Percentiles rank a stretch among this genome's conserved stretches.
phyloP scores from a whole-genome alignment of 2,329 filamentous ascomycete genomes.

The Nigrograna mackinnonii region DNA sequence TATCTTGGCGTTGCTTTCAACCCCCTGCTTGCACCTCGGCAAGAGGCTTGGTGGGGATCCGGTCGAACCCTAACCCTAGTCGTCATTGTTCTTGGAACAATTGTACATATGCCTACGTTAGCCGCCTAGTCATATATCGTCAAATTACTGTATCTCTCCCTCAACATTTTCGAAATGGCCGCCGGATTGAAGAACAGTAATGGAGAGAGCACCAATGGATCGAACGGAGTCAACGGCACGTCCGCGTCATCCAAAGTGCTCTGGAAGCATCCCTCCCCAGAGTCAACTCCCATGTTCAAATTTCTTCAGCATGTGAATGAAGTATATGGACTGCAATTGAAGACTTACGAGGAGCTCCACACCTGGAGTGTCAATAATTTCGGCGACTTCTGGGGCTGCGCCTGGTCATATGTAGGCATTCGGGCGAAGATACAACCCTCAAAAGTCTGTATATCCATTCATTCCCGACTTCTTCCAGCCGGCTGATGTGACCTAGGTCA shows the following conservation, averaged over 20 bases:
- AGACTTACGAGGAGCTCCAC: slow-evolving; percentile 75
- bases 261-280: slow-evolving; percentile 72
- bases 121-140: too few species aligned
- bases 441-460: slow-evolving; percentile 50
- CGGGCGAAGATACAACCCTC: slow-evolving; percentile 67
- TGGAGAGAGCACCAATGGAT: slow-evolving; percentile 1
- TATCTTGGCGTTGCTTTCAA: too few species aligned
- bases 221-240: slow-evolving; percentile 27
- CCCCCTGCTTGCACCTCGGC: too few species aligned
- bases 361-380: slow-evolving; percentile 82
- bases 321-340: slow-evolving; percentile 65
- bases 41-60: too few species aligned
- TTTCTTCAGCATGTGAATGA: slow-evolving; percentile 73
- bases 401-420: slow-evolving; percentile 83
- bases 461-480: slow-evolving; percentile 10
- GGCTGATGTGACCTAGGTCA: slow-evolving; percentile 59
- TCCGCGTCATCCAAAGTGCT: slow-evolving; percentile 43
- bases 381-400: slow-evolving; percentile 78
- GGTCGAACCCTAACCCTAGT: too few species aligned
- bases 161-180: too few species aligned
- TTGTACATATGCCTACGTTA: too few species aligned
- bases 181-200: too few species aligned
- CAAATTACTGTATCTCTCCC: too few species aligned
- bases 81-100: too few species aligned
- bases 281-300: slow-evolving; percentile 69